Conservation (phyloP, 192 early-diverging fungal genomes). For the Coemansia sp. region DNA sequence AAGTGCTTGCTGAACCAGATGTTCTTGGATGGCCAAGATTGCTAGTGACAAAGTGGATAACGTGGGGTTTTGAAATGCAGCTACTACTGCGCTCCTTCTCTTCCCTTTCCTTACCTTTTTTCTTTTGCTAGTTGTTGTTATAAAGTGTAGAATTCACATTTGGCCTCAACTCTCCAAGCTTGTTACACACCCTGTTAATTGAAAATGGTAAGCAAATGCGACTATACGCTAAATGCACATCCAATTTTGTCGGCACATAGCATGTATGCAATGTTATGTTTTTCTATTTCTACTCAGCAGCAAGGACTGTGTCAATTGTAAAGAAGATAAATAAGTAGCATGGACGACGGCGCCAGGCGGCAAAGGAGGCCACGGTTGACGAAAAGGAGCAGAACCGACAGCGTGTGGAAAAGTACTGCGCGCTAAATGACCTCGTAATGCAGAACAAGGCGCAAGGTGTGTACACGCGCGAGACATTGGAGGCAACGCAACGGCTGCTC, state of each 20-base stretch:
- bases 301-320: not conserved
- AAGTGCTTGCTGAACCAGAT: too few species aligned
- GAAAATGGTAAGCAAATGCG: conserved; percentile 5
- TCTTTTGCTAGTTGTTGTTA: not conserved
- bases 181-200: not conserved
- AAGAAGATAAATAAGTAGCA: conserved; percentile 19
- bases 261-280: not conserved
- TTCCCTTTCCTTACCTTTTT: too few species aligned
- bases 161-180: not conserved
- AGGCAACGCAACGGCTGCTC: conserved; percentile 69
- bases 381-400: conserved; percentile 35
- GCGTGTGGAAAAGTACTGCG: conserved; percentile 42
- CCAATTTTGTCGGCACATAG: not conserved
- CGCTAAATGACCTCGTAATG: conserved; percentile 38
- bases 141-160: not conserved
- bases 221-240: not conserved
- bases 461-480: conserved; percentile 57
- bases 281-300: conserved; percentile 1
- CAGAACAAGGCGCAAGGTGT: conserved; percentile 14
- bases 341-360: conserved; percentile 35
- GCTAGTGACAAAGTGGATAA: too few species aligned
- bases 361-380: conserved; percentile 26
- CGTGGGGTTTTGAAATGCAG: too few species aligned
- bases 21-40: too few species aligned
- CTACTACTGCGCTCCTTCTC: not conserved